A percentile compares a stretch with the other conserved stretches of the same genome.
Conservation (phyloP, 2,329 filamentous ascomycete species). For the Gaeumannomyces sp. region DNA sequence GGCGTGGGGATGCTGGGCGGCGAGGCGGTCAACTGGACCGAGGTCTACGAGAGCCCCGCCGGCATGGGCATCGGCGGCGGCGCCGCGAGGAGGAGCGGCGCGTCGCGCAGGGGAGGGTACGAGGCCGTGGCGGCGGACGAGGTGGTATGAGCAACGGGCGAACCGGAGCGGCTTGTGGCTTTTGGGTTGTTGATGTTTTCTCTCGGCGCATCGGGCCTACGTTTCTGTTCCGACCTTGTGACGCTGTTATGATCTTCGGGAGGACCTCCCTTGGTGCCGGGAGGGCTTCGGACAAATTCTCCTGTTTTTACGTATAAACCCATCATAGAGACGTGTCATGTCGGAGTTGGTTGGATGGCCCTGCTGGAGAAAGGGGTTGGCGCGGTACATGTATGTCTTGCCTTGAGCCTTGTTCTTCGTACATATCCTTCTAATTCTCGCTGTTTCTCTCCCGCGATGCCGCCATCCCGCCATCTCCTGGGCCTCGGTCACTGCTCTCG, state of each 20-base stretch:
- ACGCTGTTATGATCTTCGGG: background rate
- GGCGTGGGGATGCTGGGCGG: slow-evolving; percentile 74
- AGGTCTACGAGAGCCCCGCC: slow-evolving; percentile 78
- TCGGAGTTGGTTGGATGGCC: too few species aligned
- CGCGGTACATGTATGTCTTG: too few species aligned
- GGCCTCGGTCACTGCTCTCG: too few species aligned
- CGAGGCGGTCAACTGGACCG: slow-evolving; percentile 75
- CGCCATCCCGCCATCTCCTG: too few species aligned
- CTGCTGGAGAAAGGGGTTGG: too few species aligned
- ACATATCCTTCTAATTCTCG: too few species aligned
- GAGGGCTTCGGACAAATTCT: too few species aligned
- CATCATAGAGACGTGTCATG: too few species aligned
- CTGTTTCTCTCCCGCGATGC: too few species aligned
- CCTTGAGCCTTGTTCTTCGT: too few species aligned
- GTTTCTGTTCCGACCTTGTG: background rate
- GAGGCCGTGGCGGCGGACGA: slow-evolving; percentile 56
- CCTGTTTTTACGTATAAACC: too few species aligned
- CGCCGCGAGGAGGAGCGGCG: slow-evolving; percentile 24
- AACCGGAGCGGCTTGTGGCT: background rate
- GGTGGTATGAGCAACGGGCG: slow-evolving; percentile 24
- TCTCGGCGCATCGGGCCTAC: background rate
- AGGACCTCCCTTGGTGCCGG: too few species aligned
- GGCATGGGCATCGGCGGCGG: slow-evolving; percentile 47
- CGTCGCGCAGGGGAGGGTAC: slow-evolving; percentile 51
- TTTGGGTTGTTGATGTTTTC: background rate